These are phyloP conservation scores for Phyllostachys edulis DNA, from an alignment of 176 grass and related monocot genomes.

Conservation along the genomic window DNA sequence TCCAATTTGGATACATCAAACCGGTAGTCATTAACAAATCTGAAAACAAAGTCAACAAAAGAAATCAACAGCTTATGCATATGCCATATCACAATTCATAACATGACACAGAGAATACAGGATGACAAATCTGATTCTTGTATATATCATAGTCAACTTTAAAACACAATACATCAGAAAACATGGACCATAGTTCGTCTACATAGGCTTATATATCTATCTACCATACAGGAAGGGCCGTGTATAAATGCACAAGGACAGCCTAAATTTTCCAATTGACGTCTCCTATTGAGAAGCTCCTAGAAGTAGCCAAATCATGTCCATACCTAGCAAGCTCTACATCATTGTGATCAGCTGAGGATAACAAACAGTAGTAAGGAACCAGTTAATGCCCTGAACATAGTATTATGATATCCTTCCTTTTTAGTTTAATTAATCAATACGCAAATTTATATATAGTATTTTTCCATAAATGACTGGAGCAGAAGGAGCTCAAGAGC, in stretches of 20 bases:
- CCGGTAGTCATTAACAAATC: conserved; percentile 80
- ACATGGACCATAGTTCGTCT: not conserved
- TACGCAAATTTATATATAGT: not conserved
- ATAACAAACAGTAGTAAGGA: not conserved
- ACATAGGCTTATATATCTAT: not conserved
- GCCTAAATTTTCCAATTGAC: not conserved
- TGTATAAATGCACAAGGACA: not conserved
- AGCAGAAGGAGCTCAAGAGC: not conserved
- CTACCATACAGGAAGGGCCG: not conserved
- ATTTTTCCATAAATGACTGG: not conserved
- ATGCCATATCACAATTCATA: not conserved
- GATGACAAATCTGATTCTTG: not conserved
- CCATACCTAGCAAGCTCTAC: not conserved
- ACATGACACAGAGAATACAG: not conserved
- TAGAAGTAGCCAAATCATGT: not conserved
- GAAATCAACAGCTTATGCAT: not conserved
- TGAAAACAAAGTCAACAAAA: conserved; percentile 24
- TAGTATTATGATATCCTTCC: not conserved
- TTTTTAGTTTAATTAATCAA: not conserved
- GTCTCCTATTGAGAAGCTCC: not conserved
- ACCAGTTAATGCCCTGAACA: not conserved
- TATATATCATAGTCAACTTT: not conserved
- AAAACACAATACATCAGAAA: not conserved
- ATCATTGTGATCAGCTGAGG: not conserved
- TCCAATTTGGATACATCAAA: conserved; percentile 94